Base-by-base conservation (phyloP, 495 filamentous ascomycete genomes). In the Opeltia flavorubescens region DNA sequence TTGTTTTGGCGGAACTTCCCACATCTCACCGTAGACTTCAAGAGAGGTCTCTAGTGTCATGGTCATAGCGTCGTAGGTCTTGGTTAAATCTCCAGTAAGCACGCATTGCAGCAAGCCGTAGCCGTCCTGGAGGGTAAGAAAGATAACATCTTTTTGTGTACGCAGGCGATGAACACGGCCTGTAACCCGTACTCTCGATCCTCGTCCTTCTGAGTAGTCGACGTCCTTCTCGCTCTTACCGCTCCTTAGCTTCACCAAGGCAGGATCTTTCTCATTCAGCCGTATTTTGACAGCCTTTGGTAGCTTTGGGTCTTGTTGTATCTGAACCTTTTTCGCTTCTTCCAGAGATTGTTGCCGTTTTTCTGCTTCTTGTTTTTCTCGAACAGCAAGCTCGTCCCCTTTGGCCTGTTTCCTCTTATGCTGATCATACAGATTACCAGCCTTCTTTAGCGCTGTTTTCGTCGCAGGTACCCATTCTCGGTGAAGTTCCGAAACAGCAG, bases 101-200 rank as follows among this genome's bases (percentile, higher is more conserved):
- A 98, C 73, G 52, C 86, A 93, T 71, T 95, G 89, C 50, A 99
- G 67, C 54, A 81, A 79, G 20, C 89, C 89, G 54, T 89, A 89
- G 31, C 91, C 91, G 56, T 95, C 91, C 56, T 79, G 68, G 29
- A 98, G 68, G 9, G 81, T 89, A 52, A 96, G 66, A 65, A 98
- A 98, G 35, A 87, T 78, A 35, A 85, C 75, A 51, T 84, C 81
- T 69, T 93, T 94, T 66, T 96, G 91, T 40, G 70, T 68, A 41
- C 88, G 77, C 54, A 91, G 64, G 33, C 87, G 76, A 66, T 95
- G 87, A 28, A 96, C 83, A 49, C 91, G 74, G 28, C 91, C 91
- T 43, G 79, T 76, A 35, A 96, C 83, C 54, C 80, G 78, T 26
- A 95, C 86, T 30, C 87, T 71, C 12, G 83, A 83, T 30, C 86